Evolutionary conservation across 345 rosid genomes (phyloP), one percentile per base, ranked within the genome.

Genomic region (Gossypium australe): DNA sequence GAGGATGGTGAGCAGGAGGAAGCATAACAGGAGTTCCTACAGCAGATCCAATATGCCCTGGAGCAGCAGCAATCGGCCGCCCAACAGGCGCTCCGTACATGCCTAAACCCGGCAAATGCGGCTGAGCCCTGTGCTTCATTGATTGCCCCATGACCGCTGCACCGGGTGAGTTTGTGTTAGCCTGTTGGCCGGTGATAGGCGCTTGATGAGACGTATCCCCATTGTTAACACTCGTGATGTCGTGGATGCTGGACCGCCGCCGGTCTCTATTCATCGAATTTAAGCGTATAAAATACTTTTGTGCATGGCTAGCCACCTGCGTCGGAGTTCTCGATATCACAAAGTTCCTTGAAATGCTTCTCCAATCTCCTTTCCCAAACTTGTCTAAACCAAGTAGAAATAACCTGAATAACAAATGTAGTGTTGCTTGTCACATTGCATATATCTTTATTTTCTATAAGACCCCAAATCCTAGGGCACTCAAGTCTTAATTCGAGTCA

Each of bases 281-380:
- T 52, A 90, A 81, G 25, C 98, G 71, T 61, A 94, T 90, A 86
- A 92, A 94, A 83, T 94, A 94, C 71, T 94, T 94, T 12, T 94
- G 97, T 47, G 98, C 98, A 85, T 94, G 98, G 34, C 98, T 94
- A 2, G 98, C 98, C 22, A 94, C 98, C 80, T 94, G 98, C 7
- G 98, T 92, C 0, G 98, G 98, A 2, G 98, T 94, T 76, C 98
- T 89, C 68, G 98, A 89, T 66, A 88, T 84, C 25, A 94, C 98
- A 71, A 85, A 92, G 82, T 90, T 92, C 73, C 98, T 88, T 11
- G 98, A 90, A 75, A 94, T 94, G 92, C 96, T 94, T 77, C 97
- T 90, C 98, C 98, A 94, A 79, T 94, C 98, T 66, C 98, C 98
- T 86, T 94, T 94, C 61, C 98, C 98, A 63, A 89, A 94, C 70